Evolutionary conservation across 2,329 filamentous ascomycete species (phyloP).

Genomic region (Cephalotrichum gorgonifer): DNA sequence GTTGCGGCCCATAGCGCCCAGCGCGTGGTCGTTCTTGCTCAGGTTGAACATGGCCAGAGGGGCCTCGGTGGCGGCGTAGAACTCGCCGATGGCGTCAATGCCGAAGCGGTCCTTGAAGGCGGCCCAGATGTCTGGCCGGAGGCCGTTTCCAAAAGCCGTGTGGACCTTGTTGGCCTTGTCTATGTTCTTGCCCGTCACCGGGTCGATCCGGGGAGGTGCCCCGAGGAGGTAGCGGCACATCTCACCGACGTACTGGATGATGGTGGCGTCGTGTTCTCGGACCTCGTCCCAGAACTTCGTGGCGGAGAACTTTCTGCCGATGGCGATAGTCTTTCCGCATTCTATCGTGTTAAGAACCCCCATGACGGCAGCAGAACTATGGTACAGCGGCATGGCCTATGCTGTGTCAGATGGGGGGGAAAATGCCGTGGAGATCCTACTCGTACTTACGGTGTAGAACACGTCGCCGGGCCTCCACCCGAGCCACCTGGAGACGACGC

Average conservation of each 20-base stretch:
- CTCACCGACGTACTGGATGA: slow-evolving; percentile 82
- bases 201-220: slow-evolving; percentile 50
- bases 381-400: slow-evolving; percentile 84
- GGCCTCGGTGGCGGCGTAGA: slow-evolving; percentile 73
- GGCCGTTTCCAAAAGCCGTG: slow-evolving; percentile 71
- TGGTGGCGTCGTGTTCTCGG: slow-evolving; percentile 58
- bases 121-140: slow-evolving; percentile 80
- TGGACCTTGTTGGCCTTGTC: slow-evolving; percentile 67
- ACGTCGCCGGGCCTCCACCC: slow-evolving; percentile 52
- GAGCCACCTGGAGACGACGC: slow-evolving; percentile 45
- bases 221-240: slow-evolving; percentile 74
- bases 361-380: slow-evolving; percentile 66
- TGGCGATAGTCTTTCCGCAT: slow-evolving; percentile 53
- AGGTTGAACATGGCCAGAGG: slow-evolving; percentile 61
- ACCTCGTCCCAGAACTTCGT: slow-evolving; percentile 69
- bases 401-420: slow-evolving; percentile 3
- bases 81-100: slow-evolving; percentile 63
- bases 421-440: slow-evolving; percentile 1
- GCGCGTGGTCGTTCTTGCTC: slow-evolving; percentile 59
- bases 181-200: slow-evolving; percentile 53
- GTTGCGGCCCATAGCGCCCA: slow-evolving; percentile 69
- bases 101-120: slow-evolving; percentile 72
- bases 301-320: slow-evolving; percentile 71
- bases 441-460: slow-evolving; percentile 57
- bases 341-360: slow-evolving; percentile 53